Evolutionary conservation across 257 asterid genomes (phyloP), one percentile per base, ranked within the genome.

Genomic region (Fraxinus anomala): DNA sequence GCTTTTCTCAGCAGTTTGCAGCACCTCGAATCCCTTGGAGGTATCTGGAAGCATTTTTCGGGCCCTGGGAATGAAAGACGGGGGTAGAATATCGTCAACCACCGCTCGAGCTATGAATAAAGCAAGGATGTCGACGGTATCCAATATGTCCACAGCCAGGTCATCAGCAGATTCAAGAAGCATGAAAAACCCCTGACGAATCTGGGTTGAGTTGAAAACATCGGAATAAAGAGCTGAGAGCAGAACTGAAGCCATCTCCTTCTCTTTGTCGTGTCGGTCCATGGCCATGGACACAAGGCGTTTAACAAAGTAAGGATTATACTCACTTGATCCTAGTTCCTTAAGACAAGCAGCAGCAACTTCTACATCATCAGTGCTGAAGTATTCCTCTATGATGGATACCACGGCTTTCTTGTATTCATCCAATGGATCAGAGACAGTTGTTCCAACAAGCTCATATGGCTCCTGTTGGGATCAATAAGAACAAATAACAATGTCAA

Each of bases 101-200:
- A 96, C 98, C 0, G 95, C 99, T 36, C 99, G 90, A 72, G 99
- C 98, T 19, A 92, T 77, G 86, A 96, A 96, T 26, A 96, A 76
- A 17, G 99, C 97, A 1, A 96, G 92, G 56, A 96, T 83, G 70
- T 93, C 98, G 31, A 96, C 98, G n/a, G 92, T 90, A 74, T 96
- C 99, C 68, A 89, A 89, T 77, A 96, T 92, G 86, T 96, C 99
- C 56, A 96, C 97, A 6, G 88, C 84, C 78, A 96, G 88, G 86
- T 96, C 99, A 86, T 96, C 99, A 23, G 96, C 95, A 72, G 98
- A 96, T 84, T 96, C 98, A 30, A 96, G 87, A 81, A 96, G 97
- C 88, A 96, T 80, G 81, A 82, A 86, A 79, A 91, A 92, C 0
- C 99, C 99, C 84, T 82, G 97, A 77, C 95, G 88, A 34, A 96